A percentile compares a stretch with the other conserved stretches of the same genome.
Evolutionary conservation across 1,284 basidiomycete species (phyloP).

Genomic region (Malassezia caprae): DNA sequence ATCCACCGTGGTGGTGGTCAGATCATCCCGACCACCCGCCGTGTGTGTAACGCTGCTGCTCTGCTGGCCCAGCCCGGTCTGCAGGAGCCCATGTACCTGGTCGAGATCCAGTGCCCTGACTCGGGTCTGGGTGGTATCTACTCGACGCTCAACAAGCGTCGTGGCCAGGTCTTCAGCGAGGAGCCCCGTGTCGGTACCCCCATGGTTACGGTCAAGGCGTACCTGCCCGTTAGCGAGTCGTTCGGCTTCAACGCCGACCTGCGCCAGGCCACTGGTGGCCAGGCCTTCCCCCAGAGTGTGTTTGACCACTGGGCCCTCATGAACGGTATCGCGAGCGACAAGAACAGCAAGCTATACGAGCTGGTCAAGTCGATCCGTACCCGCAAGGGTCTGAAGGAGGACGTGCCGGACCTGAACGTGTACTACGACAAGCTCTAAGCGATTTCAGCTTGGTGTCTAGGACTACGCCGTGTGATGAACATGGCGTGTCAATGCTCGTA

Average conservation of each 20-base stretch:
- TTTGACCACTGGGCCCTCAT: slow-evolving; percentile 63
- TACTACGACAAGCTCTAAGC: slow-evolving; percentile 36
- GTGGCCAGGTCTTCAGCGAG: slow-evolving; percentile 96
- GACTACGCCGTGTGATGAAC: background rate
- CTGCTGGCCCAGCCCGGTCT: slow-evolving; percentile 80
- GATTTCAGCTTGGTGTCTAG: background rate
- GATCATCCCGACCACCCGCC: slow-evolving; percentile 88
- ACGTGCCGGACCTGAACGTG: slow-evolving; percentile 26
- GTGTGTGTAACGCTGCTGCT: slow-evolving; percentile 90
- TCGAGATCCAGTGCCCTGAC: slow-evolving; percentile 98
- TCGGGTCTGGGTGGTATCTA: slow-evolving; percentile 98
- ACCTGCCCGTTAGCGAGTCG: slow-evolving; percentile 90
- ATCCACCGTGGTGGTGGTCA: slow-evolving; percentile 99
- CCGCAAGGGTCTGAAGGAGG: slow-evolving; percentile 67
- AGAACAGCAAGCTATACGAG: slow-evolving; percentile 79
- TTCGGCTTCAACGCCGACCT: slow-evolving; percentile 99
- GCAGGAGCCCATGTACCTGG: slow-evolving; percentile 93
- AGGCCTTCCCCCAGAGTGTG: slow-evolving; percentile 95
- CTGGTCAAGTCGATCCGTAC: slow-evolving; percentile 72
- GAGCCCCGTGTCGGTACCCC: slow-evolving; percentile 95
- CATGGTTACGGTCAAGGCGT: slow-evolving; percentile 99
- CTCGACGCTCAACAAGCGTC: slow-evolving; percentile 81
- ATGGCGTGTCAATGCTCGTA: background rate
- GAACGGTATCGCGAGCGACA: slow-evolving; percentile 60
- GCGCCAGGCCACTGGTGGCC: slow-evolving; percentile 81